Base-by-base conservation (phyloP, 495 filamentous ascomycete genomes). In the Lentithecium fluviatile region DNA sequence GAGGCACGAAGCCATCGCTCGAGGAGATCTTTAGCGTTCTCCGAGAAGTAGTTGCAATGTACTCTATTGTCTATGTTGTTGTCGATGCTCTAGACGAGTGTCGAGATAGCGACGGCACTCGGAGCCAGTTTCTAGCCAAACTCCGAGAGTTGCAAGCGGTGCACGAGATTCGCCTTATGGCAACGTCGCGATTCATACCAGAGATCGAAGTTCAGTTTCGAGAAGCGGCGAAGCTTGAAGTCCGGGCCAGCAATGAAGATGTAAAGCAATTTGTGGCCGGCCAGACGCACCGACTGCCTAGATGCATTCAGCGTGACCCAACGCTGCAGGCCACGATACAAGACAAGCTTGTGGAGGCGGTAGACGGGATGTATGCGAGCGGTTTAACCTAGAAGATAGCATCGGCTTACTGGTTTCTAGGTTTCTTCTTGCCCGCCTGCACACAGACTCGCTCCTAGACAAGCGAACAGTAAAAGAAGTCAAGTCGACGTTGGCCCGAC, bases 21-120 rank as follows among this genome's bases (percentile, higher is more conserved):
- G 23, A 52, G 3, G 48, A 60, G 10, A 52, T 52, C 17, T 45
- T 63, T 6, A 58, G 42, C 47, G 57, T 62, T 47, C 63, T 79
- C 7, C 55, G 69, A 6, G 64, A 57, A 10, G 58, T 73, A 10
- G 59, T 54, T 32, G 32, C 47, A 0, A 49, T 32, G 6, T 74
- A 68, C 52, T 67, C 68, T 10, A 66, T 46, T 42, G 61, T 72
- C 12, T 77, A 75, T 58, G 65, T 82, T 45, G 60, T 82, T 19
- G 55, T 82, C 12, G 78, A 81, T 57, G 78, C 78, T 40, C 66
- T 80, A 7, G 77, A 82, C 60, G 78, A 80, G 60, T 76, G 71
- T 50, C 34, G 19, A 2, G 62, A 75, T 58, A 45, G 46, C 17
- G 42, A 17, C 15, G 15, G 36, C 15, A 38, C 36, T 38, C 36